Conservation (phyloP, 345 rosid species). For the Arabidopsis suecica region DNA sequence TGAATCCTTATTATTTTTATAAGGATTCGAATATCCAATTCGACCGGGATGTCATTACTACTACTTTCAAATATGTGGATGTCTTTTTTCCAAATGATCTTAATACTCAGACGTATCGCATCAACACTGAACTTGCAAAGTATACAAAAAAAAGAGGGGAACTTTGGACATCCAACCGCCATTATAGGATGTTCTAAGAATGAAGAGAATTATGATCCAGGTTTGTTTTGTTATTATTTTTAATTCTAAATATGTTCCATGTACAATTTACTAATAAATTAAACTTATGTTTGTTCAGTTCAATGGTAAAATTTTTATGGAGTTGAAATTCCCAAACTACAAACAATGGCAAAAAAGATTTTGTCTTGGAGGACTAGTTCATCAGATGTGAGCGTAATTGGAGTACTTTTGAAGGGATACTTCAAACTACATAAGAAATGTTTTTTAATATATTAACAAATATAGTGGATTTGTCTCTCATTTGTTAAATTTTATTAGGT, state of each 20-base stretch:
- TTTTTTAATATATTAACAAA: too few species aligned
- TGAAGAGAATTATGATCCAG: not conserved
- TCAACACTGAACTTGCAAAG: slow-evolving; percentile 6
- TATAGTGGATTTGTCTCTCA: not conserved
- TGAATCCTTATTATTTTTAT: slow-evolving; percentile 11
- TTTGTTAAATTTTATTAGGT: not conserved
- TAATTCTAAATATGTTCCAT: not conserved
- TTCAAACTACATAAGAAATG: not conserved
- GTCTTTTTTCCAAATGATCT: not conserved
- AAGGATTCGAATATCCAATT: not conserved
- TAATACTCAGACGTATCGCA: not conserved
- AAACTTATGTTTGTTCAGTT: not conserved
- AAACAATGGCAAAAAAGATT: not conserved
- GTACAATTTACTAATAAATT: not conserved
- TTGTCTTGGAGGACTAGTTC: slow-evolving; percentile 15
- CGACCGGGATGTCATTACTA: not conserved
- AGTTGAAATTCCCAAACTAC: not conserved
- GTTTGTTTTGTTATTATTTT: not conserved
- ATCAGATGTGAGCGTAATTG: slow-evolving; percentile 12
- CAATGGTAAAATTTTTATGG: slow-evolving; percentile 6
- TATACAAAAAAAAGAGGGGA: not conserved
- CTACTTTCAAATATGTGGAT: not conserved
- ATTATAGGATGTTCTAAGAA: not conserved
- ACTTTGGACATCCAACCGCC: slow-evolving; percentile 3
- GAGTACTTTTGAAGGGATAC: slow-evolving; percentile 14